A percentile compares a stretch with the other conserved stretches of the same genome.
Conservation (phyloP, 148 eudicot species). For the Suaeda aralocaspica region DNA sequence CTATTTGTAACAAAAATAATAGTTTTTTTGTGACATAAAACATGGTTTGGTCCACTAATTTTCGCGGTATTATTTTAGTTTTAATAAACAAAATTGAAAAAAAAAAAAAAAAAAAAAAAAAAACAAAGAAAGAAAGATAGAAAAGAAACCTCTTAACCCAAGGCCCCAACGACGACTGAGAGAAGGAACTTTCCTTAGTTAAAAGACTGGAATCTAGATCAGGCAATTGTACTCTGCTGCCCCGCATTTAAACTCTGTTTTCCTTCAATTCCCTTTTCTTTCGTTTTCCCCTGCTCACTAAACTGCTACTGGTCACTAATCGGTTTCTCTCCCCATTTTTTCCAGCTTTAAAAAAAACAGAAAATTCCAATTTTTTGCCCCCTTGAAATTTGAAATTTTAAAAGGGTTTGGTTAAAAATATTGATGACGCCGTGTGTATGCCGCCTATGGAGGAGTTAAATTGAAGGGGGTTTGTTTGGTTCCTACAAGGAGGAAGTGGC, state of each 20-base stretch:
- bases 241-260: conserved; percentile 59
- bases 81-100: no score
- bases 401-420: background rate
- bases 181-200: conserved; percentile 57
- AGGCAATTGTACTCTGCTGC: conserved; percentile 66
- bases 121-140: background rate
- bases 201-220: conserved; percentile 61
- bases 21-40: no score
- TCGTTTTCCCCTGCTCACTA: conserved; percentile 8
- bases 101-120: background rate
- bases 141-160: conserved; percentile 57
- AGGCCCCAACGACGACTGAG: conserved; percentile 67
- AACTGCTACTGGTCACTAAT: conserved; percentile 3
- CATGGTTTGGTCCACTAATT: no score
- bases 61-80: no score
- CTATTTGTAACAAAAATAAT: no score
- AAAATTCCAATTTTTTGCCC: conserved; percentile 26
- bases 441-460: conserved; percentile 11
- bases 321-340: conserved; percentile 23
- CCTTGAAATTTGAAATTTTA: conserved; percentile 10
- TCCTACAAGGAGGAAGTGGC: conserved; percentile 10
- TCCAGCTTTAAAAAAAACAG: conserved; percentile 33
- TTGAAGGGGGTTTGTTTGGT: conserved; percentile 15
- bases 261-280: conserved; percentile 40
- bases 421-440: no score